Evolutionary conservation across 345 rosid genomes (phyloP).

Genomic region (Ceriops tagal): DNA sequence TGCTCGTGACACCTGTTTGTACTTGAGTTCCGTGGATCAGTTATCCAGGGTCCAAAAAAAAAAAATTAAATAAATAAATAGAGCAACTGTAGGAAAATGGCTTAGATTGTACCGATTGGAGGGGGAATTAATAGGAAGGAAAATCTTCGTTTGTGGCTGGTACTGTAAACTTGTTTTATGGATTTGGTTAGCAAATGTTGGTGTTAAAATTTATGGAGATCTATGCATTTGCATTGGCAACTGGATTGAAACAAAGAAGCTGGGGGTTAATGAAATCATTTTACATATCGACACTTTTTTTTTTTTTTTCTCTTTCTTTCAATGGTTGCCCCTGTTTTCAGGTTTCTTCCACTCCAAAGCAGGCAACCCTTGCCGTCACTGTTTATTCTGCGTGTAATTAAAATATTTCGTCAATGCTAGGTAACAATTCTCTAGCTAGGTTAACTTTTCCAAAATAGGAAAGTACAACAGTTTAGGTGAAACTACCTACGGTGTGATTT

Average conservation of each 20-base stretch:
- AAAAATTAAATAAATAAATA: background rate
- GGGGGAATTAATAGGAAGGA: conserved; percentile 12
- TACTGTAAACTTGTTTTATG: background rate
- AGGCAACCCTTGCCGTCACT: too few relatives aligned
- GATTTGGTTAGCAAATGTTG: background rate
- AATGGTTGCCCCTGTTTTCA: too few relatives aligned
- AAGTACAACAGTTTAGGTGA: background rate
- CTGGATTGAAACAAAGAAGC: too few relatives aligned
- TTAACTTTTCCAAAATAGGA: too few relatives aligned
- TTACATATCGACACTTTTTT: too few relatives aligned
- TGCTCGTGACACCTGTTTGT: conserved; percentile 6
- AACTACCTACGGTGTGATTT: conserved; percentile 41
- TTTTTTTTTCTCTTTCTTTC: too few relatives aligned
- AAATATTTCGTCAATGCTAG: too few relatives aligned
- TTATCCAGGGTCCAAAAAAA: background rate
- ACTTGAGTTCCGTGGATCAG: background rate
- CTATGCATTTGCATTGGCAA: too few relatives aligned
- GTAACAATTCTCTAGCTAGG: too few relatives aligned
- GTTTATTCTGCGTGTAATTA: too few relatives aligned
- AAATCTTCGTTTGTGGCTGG: background rate
- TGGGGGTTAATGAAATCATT: too few relatives aligned
- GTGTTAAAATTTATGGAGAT: background rate
- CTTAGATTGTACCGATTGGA: conserved; percentile 10
- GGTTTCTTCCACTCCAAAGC: too few relatives aligned
- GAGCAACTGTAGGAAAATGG: background rate